Evolutionary conservation across 495 filamentous ascomycete species (phyloP).

Genomic region (Aspergillus diversus): DNA sequence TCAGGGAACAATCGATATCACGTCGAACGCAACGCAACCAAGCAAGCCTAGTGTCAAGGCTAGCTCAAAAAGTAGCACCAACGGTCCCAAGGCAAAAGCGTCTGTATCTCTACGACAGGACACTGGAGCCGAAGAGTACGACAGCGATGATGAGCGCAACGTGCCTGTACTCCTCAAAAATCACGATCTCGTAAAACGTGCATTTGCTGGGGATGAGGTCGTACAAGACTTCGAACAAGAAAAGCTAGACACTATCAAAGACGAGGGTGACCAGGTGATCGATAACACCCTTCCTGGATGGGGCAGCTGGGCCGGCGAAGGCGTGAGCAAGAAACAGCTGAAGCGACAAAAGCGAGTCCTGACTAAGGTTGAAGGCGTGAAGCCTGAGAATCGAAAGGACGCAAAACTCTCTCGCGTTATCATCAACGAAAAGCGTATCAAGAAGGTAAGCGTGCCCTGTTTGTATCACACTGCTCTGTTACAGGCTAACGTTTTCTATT

Average conservation of each 20-base stretch:
- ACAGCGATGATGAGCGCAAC: constrained; percentile 60
- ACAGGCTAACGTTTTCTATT: constrained; percentile 34
- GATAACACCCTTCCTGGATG: constrained; percentile 90
- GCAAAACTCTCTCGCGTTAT: constrained; percentile 80
- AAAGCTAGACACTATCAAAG: constrained; percentile 70
- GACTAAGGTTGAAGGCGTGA: constrained; percentile 76
- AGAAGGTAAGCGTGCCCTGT: constrained; percentile 67
- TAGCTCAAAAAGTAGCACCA: constrained; percentile 22
- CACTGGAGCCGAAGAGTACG: constrained; percentile 37
- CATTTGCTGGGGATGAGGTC: constrained; percentile 92
- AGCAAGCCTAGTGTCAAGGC: constrained; percentile 12
- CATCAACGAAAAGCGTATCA: constrained; percentile 87
- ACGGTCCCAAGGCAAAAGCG: constrained; percentile 28
- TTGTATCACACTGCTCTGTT: neutral
- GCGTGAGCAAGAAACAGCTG: constrained; percentile 68
- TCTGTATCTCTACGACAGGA: constrained; percentile 21
- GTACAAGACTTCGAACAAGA: constrained; percentile 79
- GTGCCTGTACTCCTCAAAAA: constrained; percentile 72
- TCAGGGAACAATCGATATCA: constrained; percentile 46
- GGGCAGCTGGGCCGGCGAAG: constrained; percentile 87
- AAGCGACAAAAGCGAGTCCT: constrained; percentile 64
- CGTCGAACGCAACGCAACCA: constrained; percentile 35
- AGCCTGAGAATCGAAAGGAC: constrained; percentile 77
- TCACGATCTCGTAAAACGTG: constrained; percentile 78
- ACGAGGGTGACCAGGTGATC: constrained; percentile 83